Evolutionary conservation across 352 stramenopile species (phyloP).

Genomic region (Pythium brachiatum): DNA sequence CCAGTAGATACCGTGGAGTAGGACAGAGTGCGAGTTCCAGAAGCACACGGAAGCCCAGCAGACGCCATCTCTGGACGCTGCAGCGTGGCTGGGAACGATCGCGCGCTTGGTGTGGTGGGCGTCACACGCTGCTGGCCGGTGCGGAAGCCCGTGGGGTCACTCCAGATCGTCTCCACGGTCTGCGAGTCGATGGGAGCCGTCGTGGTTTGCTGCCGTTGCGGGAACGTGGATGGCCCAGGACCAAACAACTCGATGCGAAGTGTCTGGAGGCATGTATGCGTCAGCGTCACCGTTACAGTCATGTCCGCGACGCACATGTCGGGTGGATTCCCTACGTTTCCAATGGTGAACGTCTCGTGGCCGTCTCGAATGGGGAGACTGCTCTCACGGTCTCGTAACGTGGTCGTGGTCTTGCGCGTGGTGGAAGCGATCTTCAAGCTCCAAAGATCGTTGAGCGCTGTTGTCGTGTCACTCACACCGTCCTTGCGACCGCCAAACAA

Average conservation of each 20-base stretch:
- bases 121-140: conserved; percentile 33
- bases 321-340: conserved; percentile 28
- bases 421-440: conserved; percentile 53
- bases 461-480: conserved; percentile 24
- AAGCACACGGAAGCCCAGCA: conserved; percentile 19
- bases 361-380: conserved; percentile 46
- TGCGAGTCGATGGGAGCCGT: conserved; percentile 41
- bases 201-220: conserved; percentile 41
- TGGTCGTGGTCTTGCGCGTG: conserved; percentile 27
- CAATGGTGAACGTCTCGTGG: conserved; percentile 45
- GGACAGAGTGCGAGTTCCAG: conserved; percentile 30
- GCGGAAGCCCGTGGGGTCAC: conserved; percentile 28
- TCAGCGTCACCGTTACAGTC: conserved; percentile 47
- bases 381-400: conserved; percentile 38
- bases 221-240: conserved; percentile 52
- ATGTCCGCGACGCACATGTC: conserved; percentile 51
- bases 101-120: conserved; percentile 31
- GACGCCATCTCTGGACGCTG: conserved; percentile 42
- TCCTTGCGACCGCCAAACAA: conserved; percentile 55
- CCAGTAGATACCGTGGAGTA: conserved; percentile 29
- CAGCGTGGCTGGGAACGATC: conserved; percentile 52
- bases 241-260: conserved; percentile 59
- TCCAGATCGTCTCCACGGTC: conserved; percentile 44
- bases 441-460: conserved; percentile 59
- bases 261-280: conserved; percentile 50